Percentiles rank a stretch among this genome's conserved stretches.
Conservation (phyloP, 805 yeast species). For the Metschnikowia picachoensis region DNA sequence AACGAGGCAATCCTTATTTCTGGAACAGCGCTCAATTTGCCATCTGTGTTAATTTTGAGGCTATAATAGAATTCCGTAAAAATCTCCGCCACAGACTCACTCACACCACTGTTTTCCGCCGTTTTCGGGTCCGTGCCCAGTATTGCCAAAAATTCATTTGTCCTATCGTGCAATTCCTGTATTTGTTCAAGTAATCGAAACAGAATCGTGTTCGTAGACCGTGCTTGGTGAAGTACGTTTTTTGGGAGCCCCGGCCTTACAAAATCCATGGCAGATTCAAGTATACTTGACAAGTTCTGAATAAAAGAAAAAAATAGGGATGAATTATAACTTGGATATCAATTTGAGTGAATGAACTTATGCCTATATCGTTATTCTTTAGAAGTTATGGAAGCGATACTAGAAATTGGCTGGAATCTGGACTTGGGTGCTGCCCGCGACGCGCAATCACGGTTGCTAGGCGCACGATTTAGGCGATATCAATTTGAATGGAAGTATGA, state of each 20-base stretch:
- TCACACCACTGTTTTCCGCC: conserved; percentile 13
- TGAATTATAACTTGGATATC: too few species aligned
- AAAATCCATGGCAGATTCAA: conserved; percentile 19
- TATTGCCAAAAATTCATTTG: conserved; percentile 22
- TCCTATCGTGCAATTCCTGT: conserved; percentile 18
- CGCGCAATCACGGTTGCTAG: too few species aligned
- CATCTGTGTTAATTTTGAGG: conserved; percentile 9
- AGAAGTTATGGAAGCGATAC: too few species aligned
- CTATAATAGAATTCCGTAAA: conserved; percentile 18
- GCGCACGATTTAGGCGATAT: too few species aligned
- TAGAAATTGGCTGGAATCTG: too few species aligned
- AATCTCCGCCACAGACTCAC: conserved; percentile 10
- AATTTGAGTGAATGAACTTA: too few species aligned
- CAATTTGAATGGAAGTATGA: too few species aligned
- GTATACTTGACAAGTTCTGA: too few species aligned
- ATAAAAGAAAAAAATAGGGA: too few species aligned
- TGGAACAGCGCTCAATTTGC: conserved; percentile 12
- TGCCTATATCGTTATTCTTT: too few species aligned
- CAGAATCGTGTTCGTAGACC: conserved; percentile 31
- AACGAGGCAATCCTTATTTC: conserved; percentile 11
- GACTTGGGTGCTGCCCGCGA: too few species aligned
- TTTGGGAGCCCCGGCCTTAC: conserved; percentile 18
- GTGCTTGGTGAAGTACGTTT: conserved; percentile 19
- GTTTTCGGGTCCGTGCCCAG: conserved; percentile 8
- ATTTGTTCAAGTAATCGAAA: conserved; percentile 22